Conservation (phyloP, 768 basidiomycete species). For the Daedaleopsis nitida region DNA sequence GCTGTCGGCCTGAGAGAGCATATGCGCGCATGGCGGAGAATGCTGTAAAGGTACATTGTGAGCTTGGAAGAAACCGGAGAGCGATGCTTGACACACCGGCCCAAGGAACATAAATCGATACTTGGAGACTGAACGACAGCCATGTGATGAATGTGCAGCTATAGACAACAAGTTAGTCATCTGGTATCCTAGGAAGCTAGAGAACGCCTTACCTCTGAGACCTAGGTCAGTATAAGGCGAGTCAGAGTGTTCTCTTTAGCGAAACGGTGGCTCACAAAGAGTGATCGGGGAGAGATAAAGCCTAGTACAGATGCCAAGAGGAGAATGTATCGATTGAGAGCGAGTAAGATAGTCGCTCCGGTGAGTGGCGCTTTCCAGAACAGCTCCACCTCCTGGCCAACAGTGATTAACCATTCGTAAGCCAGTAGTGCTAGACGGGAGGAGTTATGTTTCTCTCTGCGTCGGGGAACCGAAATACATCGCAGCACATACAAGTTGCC, state of each 20-base stretch:
- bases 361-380: slow-evolving; percentile 16
- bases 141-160: not conserved
- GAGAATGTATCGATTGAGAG: slow-evolving; percentile 10
- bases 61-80: not conserved
- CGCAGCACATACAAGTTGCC: too few relatives aligned
- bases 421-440: not conserved
- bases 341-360: slow-evolving; percentile 10
- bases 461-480: too few relatives aligned
- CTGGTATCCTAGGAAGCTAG: not conserved
- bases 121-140: not conserved
- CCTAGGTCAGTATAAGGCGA: not conserved
- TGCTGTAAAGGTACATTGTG: not conserved
- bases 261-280: not conserved
- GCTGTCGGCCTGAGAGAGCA: not conserved
- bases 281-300: not conserved
- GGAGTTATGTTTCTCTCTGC: too few relatives aligned
- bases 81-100: not conserved
- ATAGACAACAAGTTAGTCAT: not conserved
- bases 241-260: not conserved
- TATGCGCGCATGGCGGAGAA: not conserved
- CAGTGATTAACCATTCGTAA: slow-evolving; percentile 12
- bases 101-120: not conserved
- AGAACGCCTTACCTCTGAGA: not conserved
- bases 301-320: not conserved
- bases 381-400: slow-evolving; percentile 12